Conservation (phyloP, 176 grass and related monocot species). For the Themeda triandra region DNA sequence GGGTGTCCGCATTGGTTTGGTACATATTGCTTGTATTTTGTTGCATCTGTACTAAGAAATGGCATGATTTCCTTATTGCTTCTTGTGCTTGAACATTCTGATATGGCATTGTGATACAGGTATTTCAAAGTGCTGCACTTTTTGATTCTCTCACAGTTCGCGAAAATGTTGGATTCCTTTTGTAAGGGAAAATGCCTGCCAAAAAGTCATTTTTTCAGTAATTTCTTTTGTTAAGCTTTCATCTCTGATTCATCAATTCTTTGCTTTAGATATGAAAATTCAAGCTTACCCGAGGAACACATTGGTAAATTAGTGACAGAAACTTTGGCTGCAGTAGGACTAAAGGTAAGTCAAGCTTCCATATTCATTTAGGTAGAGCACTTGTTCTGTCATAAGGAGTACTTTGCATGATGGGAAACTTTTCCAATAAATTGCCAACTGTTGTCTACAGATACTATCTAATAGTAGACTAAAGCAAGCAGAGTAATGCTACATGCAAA, state of each 20-base stretch:
- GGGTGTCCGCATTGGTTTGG: constrained; percentile 86
- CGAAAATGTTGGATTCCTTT: constrained; percentile 95
- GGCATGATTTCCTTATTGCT: constrained; percentile 16
- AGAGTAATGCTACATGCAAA: not conserved
- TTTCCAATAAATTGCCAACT: not conserved
- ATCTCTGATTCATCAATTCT: constrained; percentile 26
- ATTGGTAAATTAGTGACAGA: constrained; percentile 80
- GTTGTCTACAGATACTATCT: not conserved
- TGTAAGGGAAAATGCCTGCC: constrained; percentile 66
- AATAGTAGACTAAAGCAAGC: not conserved
- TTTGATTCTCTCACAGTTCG: constrained; percentile 95
- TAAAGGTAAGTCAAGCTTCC: constrained; percentile 67
- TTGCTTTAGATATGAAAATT: constrained; percentile 86
- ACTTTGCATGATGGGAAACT: constrained; percentile 3
- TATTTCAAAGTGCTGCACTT: constrained; percentile 96
- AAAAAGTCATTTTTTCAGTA: constrained; percentile 4
- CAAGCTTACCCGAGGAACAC: constrained; percentile 55
- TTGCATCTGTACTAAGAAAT: constrained; percentile 25
- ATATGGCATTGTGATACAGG: constrained; percentile 45
- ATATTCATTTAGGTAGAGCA: not conserved
- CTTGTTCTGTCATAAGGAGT: not conserved
- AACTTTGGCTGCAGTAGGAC: constrained; percentile 81
- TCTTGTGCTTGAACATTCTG: constrained; percentile 1
- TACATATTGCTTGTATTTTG: constrained; percentile 33
- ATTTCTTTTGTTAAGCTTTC: constrained; percentile 2